A percentile compares a stretch with the other conserved stretches of the same genome.
Evolutionary conservation across 345 rosid genomes (phyloP).

Genomic region (Hibiscus syriacus): DNA sequence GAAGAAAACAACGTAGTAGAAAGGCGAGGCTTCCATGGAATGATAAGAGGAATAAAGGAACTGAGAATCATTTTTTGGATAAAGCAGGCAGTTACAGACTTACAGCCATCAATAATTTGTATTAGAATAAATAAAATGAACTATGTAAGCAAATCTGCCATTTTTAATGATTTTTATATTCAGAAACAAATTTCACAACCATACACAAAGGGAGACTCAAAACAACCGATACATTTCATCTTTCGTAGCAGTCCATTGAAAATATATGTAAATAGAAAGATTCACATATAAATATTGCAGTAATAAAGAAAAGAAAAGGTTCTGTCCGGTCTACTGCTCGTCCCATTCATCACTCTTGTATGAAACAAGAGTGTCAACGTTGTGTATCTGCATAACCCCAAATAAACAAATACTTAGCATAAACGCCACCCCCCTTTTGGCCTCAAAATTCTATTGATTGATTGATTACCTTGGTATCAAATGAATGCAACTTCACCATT

Average conservation of each 20-base stretch:
- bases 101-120: no score
- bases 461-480: no score
- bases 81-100: no score
- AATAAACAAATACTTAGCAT: background rate
- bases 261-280: constrained; percentile 43
- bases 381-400: constrained; percentile 65
- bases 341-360: constrained; percentile 97
- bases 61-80: no score
- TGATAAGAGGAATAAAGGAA: no score
- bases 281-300: constrained; percentile 31
- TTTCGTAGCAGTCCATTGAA: background rate
- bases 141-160: no score
- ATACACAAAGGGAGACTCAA: background rate
- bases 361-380: constrained; percentile 90
- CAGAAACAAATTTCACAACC: background rate
- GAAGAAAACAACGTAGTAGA: no score
- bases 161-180: no score
- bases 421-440: constrained; percentile 26
- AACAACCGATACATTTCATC: background rate
- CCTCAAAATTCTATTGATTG: no score
- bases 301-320: background rate
- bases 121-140: no score
- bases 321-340: constrained; percentile 35
- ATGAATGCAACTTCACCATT: no score
- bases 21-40: no score